phyloP scores from a whole-genome alignment of 495 filamentous ascomycete genomes.

The Podospora fimiseda region DNA sequence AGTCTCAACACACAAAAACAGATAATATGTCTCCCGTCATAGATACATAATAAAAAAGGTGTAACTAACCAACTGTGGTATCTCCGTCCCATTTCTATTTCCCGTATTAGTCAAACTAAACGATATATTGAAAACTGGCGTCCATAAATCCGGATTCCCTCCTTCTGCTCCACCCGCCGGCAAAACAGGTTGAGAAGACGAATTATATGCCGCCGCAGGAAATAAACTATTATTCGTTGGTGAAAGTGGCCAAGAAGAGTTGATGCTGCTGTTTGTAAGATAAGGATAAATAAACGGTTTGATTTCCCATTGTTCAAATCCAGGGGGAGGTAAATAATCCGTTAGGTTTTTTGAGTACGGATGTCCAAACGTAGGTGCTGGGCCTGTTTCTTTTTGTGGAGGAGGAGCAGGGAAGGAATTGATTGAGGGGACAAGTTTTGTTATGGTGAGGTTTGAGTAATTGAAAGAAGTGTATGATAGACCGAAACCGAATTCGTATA shows the following conservation, averaged over 20 bases:
- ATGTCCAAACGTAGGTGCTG: background rate
- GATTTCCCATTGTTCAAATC: slow-evolving; percentile 30
- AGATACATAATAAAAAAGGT: background rate
- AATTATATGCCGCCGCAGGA: too few relatives aligned
- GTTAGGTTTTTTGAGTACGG: background rate
- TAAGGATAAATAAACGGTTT: slow-evolving; percentile 36
- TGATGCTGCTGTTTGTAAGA: slow-evolving; percentile 18
- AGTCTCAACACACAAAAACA: background rate
- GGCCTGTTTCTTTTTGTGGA: background rate
- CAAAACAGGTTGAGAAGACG: slow-evolving; percentile 61
- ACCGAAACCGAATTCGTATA: slow-evolving; percentile 46
- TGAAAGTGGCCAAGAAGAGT: slow-evolving; percentile 39
- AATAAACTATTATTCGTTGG: slow-evolving; percentile 51
- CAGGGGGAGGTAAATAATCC: slow-evolving; percentile 24
- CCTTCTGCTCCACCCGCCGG: slow-evolving; percentile 65
- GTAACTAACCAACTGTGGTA: slow-evolving; percentile 52
- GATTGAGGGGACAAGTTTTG: background rate
- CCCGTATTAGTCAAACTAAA: slow-evolving; percentile 49
- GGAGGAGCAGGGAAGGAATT: background rate
- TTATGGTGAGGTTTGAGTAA: slow-evolving; percentile 21
- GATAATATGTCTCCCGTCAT: slow-evolving; percentile 22
- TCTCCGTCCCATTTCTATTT: slow-evolving; percentile 45
- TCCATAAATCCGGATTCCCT: slow-evolving; percentile 71
- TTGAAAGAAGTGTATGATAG: slow-evolving; percentile 38
- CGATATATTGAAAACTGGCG: slow-evolving; percentile 40